Percentiles rank a stretch among this genome's conserved stretches.
These are phyloP conservation scores for Vanrija sp. DNA, from an alignment of 1,284 basidiomycete species.

Conservation along the genomic window DNA sequence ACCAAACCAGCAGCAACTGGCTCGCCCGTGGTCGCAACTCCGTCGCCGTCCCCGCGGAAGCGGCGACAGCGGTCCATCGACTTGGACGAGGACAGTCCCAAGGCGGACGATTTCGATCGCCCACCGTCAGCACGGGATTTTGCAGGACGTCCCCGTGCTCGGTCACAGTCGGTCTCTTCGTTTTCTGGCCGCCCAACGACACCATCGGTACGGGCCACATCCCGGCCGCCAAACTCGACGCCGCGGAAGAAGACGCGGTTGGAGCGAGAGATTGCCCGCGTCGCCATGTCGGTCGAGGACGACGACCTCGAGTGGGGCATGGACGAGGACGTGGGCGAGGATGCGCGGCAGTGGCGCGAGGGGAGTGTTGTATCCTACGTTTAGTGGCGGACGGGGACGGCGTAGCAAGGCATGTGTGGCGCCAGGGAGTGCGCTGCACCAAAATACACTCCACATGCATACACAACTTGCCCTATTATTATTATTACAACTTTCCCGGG, in stretches of 20 bases:
- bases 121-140: too few species aligned
- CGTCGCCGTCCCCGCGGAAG: too few species aligned
- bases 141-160: too few species aligned
- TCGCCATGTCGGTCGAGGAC: slow-evolving; percentile 20
- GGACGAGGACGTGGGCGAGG: slow-evolving; percentile 34
- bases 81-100: too few species aligned
- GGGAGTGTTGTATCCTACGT: slow-evolving; percentile 26
- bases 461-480: neutral
- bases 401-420: neutral
- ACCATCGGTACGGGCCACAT: neutral
- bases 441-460: too few species aligned
- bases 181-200: neutral
- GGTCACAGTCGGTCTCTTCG: neutral
- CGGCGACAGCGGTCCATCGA: too few species aligned
- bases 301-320: slow-evolving; percentile 40
- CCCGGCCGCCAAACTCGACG: neutral
- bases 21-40: too few species aligned
- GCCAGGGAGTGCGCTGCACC: too few species aligned
- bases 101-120: too few species aligned
- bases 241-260: slow-evolving; percentile 15
- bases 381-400: neutral
- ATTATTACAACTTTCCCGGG: neutral
- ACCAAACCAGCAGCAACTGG: neutral
- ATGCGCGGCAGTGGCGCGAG: slow-evolving; percentile 32
- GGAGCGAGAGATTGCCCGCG: slow-evolving; percentile 15